These are phyloP conservation scores for Stenogyne calaminthoides DNA, from an alignment of 305 asterid genomes.

Conservation along the genomic window DNA sequence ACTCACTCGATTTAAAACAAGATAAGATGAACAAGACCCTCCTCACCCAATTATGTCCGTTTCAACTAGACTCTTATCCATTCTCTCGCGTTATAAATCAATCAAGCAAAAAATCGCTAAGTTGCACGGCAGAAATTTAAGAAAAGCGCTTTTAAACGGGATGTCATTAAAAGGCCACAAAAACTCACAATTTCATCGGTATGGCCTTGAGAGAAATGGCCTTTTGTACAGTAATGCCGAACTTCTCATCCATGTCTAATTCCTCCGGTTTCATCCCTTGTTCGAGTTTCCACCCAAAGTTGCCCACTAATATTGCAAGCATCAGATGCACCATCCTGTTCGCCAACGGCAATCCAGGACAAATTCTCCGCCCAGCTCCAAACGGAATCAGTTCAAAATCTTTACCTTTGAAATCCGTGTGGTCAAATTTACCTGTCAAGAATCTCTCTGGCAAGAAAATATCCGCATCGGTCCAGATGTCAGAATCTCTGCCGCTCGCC, in stretches of 20 bases:
- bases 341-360: slow-evolving; percentile 43
- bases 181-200: background rate
- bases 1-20: too few species aligned
- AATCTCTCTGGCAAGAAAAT: slow-evolving; percentile 47
- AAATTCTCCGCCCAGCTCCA: slow-evolving; percentile 43
- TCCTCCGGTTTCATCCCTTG: slow-evolving; percentile 23
- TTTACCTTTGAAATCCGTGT: slow-evolving; percentile 29
- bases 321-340: slow-evolving; percentile 42
- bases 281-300: slow-evolving; percentile 42
- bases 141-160: too few species aligned
- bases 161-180: too few species aligned
- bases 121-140: too few species aligned
- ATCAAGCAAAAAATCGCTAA: too few species aligned
- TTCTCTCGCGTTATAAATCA: too few species aligned
- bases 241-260: slow-evolving; percentile 42
- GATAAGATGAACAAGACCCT: too few species aligned
- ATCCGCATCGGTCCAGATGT: slow-evolving; percentile 34
- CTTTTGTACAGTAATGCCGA: slow-evolving; percentile 36
- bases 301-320: slow-evolving; percentile 35
- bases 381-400: slow-evolving; percentile 47
- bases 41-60: too few species aligned
- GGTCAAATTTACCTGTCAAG: background rate
- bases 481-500: slow-evolving; percentile 45
- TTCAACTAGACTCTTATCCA: too few species aligned
- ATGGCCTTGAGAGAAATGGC: slow-evolving; percentile 25